These are phyloP conservation scores for Claviceps africana DNA, from an alignment of 2,329 filamentous ascomycete genomes.

Conservation along the genomic window DNA sequence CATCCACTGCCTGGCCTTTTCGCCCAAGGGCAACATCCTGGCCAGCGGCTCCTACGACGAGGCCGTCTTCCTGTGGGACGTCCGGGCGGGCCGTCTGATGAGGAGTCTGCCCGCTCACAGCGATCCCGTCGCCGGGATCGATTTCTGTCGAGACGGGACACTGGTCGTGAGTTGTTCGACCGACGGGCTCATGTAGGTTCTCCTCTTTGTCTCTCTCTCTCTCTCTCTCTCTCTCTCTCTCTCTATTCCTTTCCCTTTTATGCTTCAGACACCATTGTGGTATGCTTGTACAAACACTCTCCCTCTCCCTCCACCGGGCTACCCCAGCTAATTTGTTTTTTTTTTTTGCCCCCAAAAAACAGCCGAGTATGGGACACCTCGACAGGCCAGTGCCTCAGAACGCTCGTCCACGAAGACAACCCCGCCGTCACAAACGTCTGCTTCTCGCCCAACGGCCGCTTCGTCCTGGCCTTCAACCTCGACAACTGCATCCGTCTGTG, in stretches of 20 bases:
- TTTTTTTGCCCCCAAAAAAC: too few species aligned
- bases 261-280: too few species aligned
- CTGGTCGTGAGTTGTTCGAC: conserved; percentile 83
- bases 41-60: conserved; percentile 94
- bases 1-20: conserved; percentile 85
- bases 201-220: background rate
- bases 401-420: conserved; percentile 92
- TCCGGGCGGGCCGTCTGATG: conserved; percentile 77
- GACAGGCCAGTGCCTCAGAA: conserved; percentile 88
- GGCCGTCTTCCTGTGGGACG: conserved; percentile 93
- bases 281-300: too few species aligned
- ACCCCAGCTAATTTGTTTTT: background rate
- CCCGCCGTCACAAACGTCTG: conserved; percentile 77
- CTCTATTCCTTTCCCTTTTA: too few species aligned
- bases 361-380: conserved; percentile 89
- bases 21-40: conserved; percentile 95
- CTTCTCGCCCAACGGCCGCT: conserved; percentile 89
- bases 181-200: conserved; percentile 66
- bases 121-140: conserved; percentile 85
- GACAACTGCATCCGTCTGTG: conserved; percentile 84
- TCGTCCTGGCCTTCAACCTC: conserved; percentile 79
- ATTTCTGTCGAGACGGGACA: conserved; percentile 85
- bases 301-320: too few species aligned
- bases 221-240: background rate
- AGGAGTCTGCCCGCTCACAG: conserved; percentile 84